Percentiles rank a stretch among this genome's conserved stretches.
Conservation (phyloP, 805 yeast species). For the Suhomyces canberraensis region DNA sequence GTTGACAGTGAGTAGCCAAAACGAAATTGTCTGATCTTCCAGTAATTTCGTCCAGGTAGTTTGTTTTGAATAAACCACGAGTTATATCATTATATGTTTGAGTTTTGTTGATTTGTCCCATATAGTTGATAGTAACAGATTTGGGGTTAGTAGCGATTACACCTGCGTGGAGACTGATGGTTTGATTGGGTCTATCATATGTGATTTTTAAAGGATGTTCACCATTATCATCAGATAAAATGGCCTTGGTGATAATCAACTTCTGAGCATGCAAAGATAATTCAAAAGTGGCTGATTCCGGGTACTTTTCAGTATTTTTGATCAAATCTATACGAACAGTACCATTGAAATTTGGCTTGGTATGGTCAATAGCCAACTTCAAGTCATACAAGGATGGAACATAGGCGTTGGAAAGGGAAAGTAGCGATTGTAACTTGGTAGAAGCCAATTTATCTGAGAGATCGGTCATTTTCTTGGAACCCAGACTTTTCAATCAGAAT, state of each 20-base stretch:
- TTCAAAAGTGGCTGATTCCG: constrained; percentile 7
- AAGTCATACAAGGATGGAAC: constrained; percentile 41
- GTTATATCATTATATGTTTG: constrained; percentile 56
- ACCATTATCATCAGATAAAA: constrained; percentile 13
- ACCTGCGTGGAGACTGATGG: constrained; percentile 26
- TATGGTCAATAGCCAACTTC: constrained; percentile 36
- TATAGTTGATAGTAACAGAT: constrained; percentile 32
- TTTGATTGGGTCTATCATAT: constrained; percentile 41
- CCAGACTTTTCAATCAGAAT: too few relatives aligned
- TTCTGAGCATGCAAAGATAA: constrained; percentile 41
- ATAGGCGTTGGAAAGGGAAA: constrained; percentile 31
- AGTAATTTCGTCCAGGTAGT: constrained; percentile 49
- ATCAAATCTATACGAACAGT: constrained; percentile 28
- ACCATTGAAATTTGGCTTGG: constrained; percentile 49
- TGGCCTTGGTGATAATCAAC: constrained; percentile 37
- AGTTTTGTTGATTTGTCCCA: constrained; percentile 51
- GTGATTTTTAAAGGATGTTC: constrained; percentile 22
- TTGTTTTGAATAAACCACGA: constrained; percentile 65
- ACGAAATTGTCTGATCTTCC: constrained; percentile 51
- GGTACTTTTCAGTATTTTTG: constrained; percentile 17
- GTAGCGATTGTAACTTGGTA: constrained; percentile 4
- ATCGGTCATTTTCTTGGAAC: constrained; percentile 1
- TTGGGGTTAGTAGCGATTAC: constrained; percentile 8
- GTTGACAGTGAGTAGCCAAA: constrained; percentile 72
- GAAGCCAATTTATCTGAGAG: not conserved